These are phyloP conservation scores for Brassica rapa DNA, from an alignment of 345 rosid genomes.

Conservation along the genomic window DNA sequence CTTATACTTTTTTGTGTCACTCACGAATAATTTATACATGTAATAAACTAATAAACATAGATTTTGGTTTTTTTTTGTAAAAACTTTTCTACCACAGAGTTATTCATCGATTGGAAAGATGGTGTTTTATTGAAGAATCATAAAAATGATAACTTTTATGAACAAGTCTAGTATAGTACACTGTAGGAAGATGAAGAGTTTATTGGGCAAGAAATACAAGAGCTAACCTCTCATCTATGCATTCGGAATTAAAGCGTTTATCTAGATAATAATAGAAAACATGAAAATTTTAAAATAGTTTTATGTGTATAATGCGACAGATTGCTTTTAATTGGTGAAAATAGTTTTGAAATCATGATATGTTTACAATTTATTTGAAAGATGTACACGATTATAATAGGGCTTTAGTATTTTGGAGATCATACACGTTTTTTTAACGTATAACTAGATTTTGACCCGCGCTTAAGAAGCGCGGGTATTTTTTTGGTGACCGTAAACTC, in stretches of 20 bases:
- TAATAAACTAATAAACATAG: background rate
- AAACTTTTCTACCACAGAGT: background rate
- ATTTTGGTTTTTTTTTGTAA: background rate
- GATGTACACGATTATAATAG: background rate
- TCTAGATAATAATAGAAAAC: background rate
- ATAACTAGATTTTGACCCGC: too few relatives aligned
- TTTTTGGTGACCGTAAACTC: too few relatives aligned
- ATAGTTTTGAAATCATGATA: background rate
- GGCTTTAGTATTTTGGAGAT: background rate
- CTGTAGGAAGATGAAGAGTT: background rate
- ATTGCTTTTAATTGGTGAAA: background rate
- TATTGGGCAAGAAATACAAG: background rate
- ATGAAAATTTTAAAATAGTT: background rate
- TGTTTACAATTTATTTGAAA: too few relatives aligned
- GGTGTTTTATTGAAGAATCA: background rate
- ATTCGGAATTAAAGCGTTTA: background rate
- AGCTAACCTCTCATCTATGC: background rate
- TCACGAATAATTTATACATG: background rate
- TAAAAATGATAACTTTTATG: background rate
- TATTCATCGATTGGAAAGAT: background rate
- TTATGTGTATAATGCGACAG: background rate
- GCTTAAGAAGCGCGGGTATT: too few relatives aligned
- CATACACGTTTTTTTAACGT: background rate
- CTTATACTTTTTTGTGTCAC: background rate
- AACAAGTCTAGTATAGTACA: background rate